Evolutionary conservation across 768 basidiomycete species (phyloP), one percentile per base, ranked within the genome.

Genomic region (Tephrocybe sp.): DNA sequence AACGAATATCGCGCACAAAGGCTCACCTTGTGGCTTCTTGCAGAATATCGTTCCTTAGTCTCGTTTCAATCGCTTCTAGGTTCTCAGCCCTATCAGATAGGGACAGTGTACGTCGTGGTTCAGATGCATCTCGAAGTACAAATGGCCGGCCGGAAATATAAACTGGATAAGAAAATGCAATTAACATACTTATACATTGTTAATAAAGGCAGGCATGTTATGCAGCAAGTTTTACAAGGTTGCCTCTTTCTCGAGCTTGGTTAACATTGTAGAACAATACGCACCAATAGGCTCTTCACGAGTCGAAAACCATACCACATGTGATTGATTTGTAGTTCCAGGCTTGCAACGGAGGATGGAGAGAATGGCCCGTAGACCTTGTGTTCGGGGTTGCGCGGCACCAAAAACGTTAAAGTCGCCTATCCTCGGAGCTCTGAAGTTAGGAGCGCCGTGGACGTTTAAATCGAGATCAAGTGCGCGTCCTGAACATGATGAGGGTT

Each of bases 291-390:
- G 94, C 64, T 98, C 97, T 68, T 99, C 97, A 58, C 97, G 79
- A 11, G 96, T 97, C 23, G 89, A 97, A 68, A 98, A 92, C 93
- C 94, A 99, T 23, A 96, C 85, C 3, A 91, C 90, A 60, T 84
- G 87, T 2, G 86, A 82, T 10, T 85, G 79, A 54, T 84, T 75
- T 3, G 69, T 60, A 30, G 75, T 78, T 48, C 77, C 80, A 8
- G 89, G 89, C 23, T 86, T 73, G 56, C 87, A 89, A 32, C 85
- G 75, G 5, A 99, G 79, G 10, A 93, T 77, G 17, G 92, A 92
- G 4, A 99, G 72, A 44, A 98, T 91, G 2, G 92, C 94, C 40
- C 91, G 78, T 10, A 99, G 75, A 3, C 96, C 97, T 57, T 92
- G 89, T 1, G 90, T 84, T 2, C 95, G 89, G 11, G 97, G 97